These are phyloP conservation scores for Alternaria incomplexa DNA, from an alignment of 2,329 filamentous ascomycete genomes.

Conservation along the genomic window DNA sequence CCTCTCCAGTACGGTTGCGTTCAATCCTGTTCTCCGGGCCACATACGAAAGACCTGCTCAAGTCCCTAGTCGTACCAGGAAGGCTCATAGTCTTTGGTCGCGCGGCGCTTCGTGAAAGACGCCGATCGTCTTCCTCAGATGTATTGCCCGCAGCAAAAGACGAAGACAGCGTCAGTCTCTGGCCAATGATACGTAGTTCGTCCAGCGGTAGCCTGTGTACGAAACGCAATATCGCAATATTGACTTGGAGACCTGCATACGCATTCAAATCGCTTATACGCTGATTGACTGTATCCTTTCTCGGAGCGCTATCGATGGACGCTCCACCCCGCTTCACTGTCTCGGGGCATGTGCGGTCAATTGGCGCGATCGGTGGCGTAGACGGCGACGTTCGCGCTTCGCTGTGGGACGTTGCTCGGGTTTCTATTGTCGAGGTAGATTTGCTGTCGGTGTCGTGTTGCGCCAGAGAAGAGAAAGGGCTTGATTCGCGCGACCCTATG, in stretches of 20 bases:
- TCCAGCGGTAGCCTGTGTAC: conserved; percentile 3
- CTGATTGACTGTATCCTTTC: not conserved
- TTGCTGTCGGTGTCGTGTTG: not conserved
- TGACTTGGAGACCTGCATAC: conserved; percentile 1
- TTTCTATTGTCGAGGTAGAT: not conserved
- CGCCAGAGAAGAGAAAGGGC: not conserved
- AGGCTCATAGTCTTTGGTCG: not conserved
- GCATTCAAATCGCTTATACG: not conserved
- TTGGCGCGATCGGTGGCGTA: not conserved
- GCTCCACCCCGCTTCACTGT: not conserved
- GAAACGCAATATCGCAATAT: conserved; percentile 9
- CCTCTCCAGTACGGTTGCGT: not conserved
- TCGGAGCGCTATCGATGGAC: not conserved
- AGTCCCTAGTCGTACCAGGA: not conserved
- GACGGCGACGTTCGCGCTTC: not conserved
- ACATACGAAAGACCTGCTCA: not conserved
- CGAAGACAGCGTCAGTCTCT: not conserved
- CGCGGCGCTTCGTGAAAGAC: not conserved
- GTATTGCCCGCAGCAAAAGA: too few species aligned
- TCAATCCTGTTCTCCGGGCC: not conserved
- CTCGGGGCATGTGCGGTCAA: not conserved
- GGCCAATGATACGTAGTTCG: not conserved
- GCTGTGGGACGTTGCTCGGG: not conserved
- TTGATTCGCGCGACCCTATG: not conserved
- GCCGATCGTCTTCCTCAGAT: not conserved